A percentile compares a stretch with the other conserved stretches of the same genome.
Conservation (phyloP, 2,329 filamentous ascomycete species). For the Xylariaceae sp. region DNA sequence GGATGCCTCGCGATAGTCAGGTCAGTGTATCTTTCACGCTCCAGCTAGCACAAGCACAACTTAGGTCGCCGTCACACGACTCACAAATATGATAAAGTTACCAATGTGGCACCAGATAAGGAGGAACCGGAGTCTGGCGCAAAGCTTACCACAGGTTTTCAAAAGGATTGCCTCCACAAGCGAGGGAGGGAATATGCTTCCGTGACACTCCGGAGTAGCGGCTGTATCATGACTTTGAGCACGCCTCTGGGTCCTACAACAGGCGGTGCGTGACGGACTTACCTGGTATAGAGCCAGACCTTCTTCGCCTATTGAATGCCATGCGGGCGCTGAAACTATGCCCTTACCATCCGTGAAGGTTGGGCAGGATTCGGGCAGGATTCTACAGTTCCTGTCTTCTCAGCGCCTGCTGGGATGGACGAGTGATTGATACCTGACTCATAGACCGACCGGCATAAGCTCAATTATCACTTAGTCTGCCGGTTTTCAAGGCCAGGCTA, state of each 20-base stretch:
- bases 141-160: neutral
- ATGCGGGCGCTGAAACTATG: neutral
- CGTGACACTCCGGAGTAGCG: neutral
- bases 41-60: neutral
- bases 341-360: neutral
- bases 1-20: neutral
- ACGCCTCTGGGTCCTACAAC: neutral
- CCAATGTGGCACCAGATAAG: neutral
- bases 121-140: neutral
- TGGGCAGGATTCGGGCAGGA: neutral
- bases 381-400: neutral
- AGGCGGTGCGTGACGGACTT: neutral
- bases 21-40: neutral
- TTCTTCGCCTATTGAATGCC: neutral
- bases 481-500: neutral
- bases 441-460: neutral
- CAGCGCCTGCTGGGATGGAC: neutral
- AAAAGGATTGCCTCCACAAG: neutral
- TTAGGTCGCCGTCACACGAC: neutral
- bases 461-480: neutral
- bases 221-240: neutral
- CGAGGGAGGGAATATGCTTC: neutral
- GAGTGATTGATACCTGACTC: neutral
- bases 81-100: neutral
- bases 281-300: neutral